Percentiles rank a stretch among this genome's conserved stretches.
Conservation (phyloP, 345 rosid species). For the Noccaea caerulescens region DNA sequence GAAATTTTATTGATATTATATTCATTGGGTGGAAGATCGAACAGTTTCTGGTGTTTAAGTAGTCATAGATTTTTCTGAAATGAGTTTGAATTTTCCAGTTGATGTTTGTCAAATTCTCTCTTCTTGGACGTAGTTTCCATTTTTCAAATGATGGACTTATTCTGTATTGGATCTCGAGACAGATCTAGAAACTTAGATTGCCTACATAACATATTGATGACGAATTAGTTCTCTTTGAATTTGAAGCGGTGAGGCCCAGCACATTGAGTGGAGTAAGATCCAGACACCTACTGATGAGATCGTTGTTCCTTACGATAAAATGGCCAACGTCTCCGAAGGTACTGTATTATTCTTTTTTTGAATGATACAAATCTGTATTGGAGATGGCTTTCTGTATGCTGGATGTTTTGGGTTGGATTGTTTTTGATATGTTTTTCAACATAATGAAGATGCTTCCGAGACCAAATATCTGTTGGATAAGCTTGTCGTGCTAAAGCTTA, state of each 20-base stretch:
- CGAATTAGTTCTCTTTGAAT: background rate
- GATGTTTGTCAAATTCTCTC: background rate
- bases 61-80: conserved; percentile 5
- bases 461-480: conserved; percentile 79
- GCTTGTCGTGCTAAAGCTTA: conserved; percentile 91
- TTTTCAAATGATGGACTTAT: background rate
- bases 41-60: background rate
- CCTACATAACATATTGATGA: background rate
- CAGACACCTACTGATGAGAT: conserved; percentile 56
- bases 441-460: conserved; percentile 60
- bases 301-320: conserved; percentile 49
- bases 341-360: background rate
- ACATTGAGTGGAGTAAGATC: conserved; percentile 57
- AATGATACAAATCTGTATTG: background rate
- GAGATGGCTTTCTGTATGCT: background rate
- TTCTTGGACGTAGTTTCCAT: background rate
- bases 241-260: conserved; percentile 51
- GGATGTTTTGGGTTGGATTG: conserved; percentile 13
- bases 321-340: conserved; percentile 47
- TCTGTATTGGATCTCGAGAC: conserved; percentile 16
- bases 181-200: conserved; percentile 24
- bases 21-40: background rate
- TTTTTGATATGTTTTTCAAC: conserved; percentile 8
- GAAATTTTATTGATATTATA: background rate
- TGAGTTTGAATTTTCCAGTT: background rate